Base-by-base conservation (phyloP, 805 yeast species). In the Pichia nakasei region DNA sequence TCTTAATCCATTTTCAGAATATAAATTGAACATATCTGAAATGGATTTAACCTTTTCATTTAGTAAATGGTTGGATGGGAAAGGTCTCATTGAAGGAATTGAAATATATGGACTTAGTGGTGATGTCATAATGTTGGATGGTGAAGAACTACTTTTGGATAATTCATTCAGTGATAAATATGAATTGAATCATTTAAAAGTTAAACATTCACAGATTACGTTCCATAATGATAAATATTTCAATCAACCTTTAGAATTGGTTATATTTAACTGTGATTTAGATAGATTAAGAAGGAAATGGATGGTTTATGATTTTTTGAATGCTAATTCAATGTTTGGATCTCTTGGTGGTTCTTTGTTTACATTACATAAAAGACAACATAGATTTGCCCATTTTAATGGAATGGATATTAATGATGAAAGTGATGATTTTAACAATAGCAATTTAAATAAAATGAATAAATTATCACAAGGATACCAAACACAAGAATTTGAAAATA, bases 311-410 rank as follows among this genome's bases (percentile, higher is more conserved):
- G 93, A 85, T 58, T 70, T 84, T 43, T 72, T 84, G 62, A 80
- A 78, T 56, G 85, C 88, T 13, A 70, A 71, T 44, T 78, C 80
- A 39, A 78, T 82, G 27, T 78, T 84, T 15, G 94, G 94, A 0
- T 76, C 89, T 0, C 68, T 84, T 13, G 82, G 83, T 54, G 82
- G 82, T 43, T 77, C 93, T 1, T 67, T 85, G 60, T 83, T 84
- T 62, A 82, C 88, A 0, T 70, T 85, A 20, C 93, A 84, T 53
- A 82, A 82, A 56, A 75, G 84, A 52, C 91, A 83, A 55, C 72
- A 74, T 47, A 72, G 73, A 44, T 61, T 70, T 47, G 74, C 76
- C 0, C 70, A 69, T 48, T 67, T 72, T 27, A 61, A 58, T 26
- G 63, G 54, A 1, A 50, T 63, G 41, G 66, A 58, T 33, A 49